Percentiles rank a stretch among this genome's conserved stretches.
Conservation (phyloP, 2,329 filamentous ascomycete species). For the Diaporthe longicolla region DNA sequence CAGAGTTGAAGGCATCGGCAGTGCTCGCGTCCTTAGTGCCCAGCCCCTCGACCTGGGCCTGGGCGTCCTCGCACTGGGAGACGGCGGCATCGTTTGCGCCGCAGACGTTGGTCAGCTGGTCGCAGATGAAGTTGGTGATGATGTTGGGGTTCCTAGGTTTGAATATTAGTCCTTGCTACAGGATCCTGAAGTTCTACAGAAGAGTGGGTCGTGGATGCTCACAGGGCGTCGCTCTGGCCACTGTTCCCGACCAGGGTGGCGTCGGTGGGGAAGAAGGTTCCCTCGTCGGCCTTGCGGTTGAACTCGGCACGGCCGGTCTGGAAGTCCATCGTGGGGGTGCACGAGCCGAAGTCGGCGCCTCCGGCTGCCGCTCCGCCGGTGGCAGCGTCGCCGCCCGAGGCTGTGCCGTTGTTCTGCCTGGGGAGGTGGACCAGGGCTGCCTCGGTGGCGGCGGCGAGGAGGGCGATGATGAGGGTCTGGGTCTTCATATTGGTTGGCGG, state of each 20-base stretch:
- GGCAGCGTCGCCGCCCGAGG: constrained; percentile 10
- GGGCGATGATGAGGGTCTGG: constrained; percentile 29
- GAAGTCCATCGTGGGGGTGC: constrained; percentile 41
- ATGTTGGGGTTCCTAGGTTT: constrained; percentile 67
- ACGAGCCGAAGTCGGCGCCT: constrained; percentile 37
- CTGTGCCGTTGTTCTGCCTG: constrained; percentile 24
- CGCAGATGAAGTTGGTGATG: constrained; percentile 74
- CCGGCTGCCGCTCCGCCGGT: constrained; percentile 10
- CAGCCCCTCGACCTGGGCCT: constrained; percentile 64
- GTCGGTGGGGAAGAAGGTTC: constrained; percentile 41
- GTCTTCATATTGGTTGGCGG: constrained; percentile 20
- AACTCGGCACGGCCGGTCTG: constrained; percentile 35
- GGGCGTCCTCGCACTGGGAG: constrained; percentile 61
- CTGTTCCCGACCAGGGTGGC: constrained; percentile 37
- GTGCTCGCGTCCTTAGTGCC: constrained; percentile 64
- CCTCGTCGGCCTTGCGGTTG: constrained; percentile 34
- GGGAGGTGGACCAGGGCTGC: constrained; percentile 33
- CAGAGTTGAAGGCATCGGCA: constrained; percentile 63
- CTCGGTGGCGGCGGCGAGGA: constrained; percentile 35
- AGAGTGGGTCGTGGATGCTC: too few relatives aligned
- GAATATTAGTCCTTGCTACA: too few relatives aligned
- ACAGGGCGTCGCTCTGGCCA: constrained; percentile 64
- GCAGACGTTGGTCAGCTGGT: constrained; percentile 73
- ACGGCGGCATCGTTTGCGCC: constrained; percentile 69
- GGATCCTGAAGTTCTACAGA: too few relatives aligned